Conservation (phyloP, 495 filamentous ascomycete genomes). For the Choiromyces venosus region DNA sequence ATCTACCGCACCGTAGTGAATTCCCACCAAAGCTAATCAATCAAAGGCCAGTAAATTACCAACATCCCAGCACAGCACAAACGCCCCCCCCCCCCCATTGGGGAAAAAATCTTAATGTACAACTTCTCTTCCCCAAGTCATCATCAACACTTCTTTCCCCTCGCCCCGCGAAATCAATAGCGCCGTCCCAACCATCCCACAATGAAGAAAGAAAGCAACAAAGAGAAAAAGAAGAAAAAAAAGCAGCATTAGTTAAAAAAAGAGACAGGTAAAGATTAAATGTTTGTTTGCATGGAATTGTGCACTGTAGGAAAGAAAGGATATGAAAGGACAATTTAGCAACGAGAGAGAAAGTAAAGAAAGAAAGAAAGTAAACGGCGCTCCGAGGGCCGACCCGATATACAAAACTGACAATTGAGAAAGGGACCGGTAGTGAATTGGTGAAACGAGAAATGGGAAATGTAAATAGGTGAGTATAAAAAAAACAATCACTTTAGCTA, state of each 20-base stretch:
- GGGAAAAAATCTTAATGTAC: neutral
- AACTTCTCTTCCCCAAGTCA: neutral
- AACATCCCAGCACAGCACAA: neutral
- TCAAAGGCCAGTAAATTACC: neutral
- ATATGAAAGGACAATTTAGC: neutral
- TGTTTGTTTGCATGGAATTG: neutral
- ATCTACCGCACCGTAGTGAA: too few relatives aligned
- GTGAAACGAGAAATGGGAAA: constrained; percentile 6
- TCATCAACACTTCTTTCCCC: neutral
- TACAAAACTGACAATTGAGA: neutral
- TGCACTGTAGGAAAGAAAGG: neutral
- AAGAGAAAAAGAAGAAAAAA: neutral
- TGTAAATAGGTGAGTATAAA: neutral
- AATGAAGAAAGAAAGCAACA: neutral
- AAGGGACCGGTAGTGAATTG: neutral
- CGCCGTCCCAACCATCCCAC: neutral
- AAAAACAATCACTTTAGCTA: neutral
- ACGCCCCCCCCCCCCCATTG: neutral
- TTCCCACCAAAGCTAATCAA: neutral
- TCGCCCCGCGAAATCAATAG: neutral
- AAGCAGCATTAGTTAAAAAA: neutral
- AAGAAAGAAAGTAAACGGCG: neutral
- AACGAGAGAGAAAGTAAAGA: neutral
- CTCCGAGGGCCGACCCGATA: neutral
- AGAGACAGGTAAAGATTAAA: neutral